A percentile compares a stretch with the other conserved stretches of the same genome.
Evolutionary conservation across 257 asterid genomes (phyloP).

Genomic region (Solanum appendiculatum): DNA sequence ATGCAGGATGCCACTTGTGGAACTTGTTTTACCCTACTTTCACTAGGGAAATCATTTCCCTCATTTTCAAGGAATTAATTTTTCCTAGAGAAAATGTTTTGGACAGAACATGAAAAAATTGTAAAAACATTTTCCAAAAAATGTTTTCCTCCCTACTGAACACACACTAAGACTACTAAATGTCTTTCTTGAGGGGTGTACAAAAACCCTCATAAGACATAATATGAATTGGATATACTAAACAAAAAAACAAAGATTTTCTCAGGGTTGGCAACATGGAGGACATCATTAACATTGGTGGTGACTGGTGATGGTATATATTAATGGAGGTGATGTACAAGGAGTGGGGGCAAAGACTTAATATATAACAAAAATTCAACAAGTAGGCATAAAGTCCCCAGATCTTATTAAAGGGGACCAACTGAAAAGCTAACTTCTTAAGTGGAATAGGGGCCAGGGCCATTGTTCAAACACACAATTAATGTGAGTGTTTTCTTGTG

Average conservation of each 20-base stretch:
- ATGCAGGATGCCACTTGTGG: neutral
- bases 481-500: neutral
- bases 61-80: neutral
- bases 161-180: neutral
- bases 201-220: neutral
- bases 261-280: neutral
- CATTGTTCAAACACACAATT: neutral
- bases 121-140: neutral
- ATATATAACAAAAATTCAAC: neutral
- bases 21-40: neutral
- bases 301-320: slow-evolving; percentile 1
- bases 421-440: neutral
- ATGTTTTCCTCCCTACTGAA: neutral
- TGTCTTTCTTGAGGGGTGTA: neutral
- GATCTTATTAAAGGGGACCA: neutral
- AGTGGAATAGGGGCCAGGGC: neutral
- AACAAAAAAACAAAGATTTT: neutral
- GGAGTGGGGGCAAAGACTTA: neutral
- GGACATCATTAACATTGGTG: neutral
- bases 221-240: neutral
- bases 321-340: neutral
- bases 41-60: neutral
- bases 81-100: neutral
- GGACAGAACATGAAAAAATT: too few species aligned
- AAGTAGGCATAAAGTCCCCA: slow-evolving; percentile 1